Base-by-base conservation (phyloP, 2,329 filamentous ascomycete species). In the Teratosphaeria nubilosa region DNA sequence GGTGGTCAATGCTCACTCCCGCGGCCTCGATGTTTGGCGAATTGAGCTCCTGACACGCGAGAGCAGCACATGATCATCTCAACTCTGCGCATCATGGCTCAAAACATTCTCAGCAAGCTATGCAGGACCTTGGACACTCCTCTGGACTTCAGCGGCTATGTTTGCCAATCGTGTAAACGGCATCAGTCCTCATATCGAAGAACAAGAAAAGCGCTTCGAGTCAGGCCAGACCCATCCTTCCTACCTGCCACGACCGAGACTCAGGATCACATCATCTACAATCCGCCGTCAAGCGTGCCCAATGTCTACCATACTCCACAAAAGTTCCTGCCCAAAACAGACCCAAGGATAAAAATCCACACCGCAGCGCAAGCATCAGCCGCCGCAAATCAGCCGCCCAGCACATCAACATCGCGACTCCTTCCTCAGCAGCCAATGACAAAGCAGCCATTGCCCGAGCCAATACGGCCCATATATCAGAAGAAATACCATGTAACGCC, bases 281-380 rank as follows among this genome's bases (percentile, higher is more conserved):
- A 87, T 64, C 85, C 85, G 37, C 85, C 85, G 0, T 82, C 83
- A 6, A 81, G 82, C 30, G 79, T 81, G 6, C 84, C 85, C 7
- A 83, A 78, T 60, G 79, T 83, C 25, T 84, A 83, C 66, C 81
- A 85, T 68, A 87, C 85, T 1, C 85, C 85, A 1, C 73, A 77
- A 30, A 84, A 85, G 63, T 87, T 87, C 69, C 76, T 87, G 7
- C 85, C 85, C 5, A 69, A 75, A 56, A 74, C 77, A 62, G 85
- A 87, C 72, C 75, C 76, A 24, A 77, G 84, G 58, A 73, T 77
- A 61, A 66, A 70, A 50, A 69, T 83, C 31, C 77, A 78, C 64
- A 62, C 71, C 6, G 51, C 63, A 3, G 58, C 66, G 13, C 57
- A 63, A 24, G 20, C 16, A 37, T 51, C 27, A 51, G 52, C 45